Evolutionary conservation across 768 basidiomycete species (phyloP), one percentile per base, ranked within the genome.

Genomic region (Auricularia heimuer): DNA sequence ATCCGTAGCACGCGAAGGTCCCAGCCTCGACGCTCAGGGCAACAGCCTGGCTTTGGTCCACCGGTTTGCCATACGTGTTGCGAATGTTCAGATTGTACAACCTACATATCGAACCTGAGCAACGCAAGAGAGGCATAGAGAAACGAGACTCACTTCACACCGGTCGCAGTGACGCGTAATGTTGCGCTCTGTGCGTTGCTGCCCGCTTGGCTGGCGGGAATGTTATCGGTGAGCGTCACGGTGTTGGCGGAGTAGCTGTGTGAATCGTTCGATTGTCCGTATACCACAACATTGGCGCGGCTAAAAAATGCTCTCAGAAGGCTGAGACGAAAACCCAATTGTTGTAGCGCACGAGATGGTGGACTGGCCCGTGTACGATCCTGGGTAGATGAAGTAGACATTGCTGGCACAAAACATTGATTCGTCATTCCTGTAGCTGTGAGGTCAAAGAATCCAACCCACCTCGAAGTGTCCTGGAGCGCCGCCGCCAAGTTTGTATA

Each of bases 51-150:
- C 37, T 45, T 18, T 65, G 64, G 39, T 45, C 21, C 3, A 62
- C 56, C 10, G 64, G 56, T 42, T 61, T 54, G 35, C 64, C 64
- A 0, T 65, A 65, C 18, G 64, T 65, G 54, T 65, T 65, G 33
- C 44, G 47, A 29, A 65, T 65, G 60, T 65, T 61, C 8, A 65
- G 24, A 24, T 65, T 65, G 39, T 65, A 65, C 37, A 65, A 39
- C 58, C 42, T 60, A 7, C 11, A 35, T 7, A 21, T 29, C 56
- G 24, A 29, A 4, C 12, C 18, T 21, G 29, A 29, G 29, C 29
- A 29, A 33, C 24, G 18, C 18, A 1, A 33, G 24, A 8, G 8
- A 6, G 1, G 4, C 56, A 0, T 33, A 0, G 56, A 10, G 47
- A 0, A 51, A 4, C 18, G 47, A 18, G 6, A 12, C 56, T 6